These are phyloP conservation scores for Ophiocordyceps unilateralis DNA, from an alignment of 2,329 filamentous ascomycete genomes.

Conservation along the genomic window DNA sequence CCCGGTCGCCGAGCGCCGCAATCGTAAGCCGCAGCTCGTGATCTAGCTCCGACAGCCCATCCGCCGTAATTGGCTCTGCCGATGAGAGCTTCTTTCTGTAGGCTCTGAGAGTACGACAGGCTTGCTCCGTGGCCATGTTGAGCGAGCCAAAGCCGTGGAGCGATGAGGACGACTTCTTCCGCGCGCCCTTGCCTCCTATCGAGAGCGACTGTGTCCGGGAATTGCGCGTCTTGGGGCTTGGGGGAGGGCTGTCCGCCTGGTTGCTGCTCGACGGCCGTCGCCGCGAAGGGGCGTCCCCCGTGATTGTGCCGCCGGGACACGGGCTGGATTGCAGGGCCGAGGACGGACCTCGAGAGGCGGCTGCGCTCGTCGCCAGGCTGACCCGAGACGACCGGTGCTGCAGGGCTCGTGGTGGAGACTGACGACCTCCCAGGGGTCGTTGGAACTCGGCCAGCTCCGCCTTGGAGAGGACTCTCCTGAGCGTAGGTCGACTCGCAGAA, in stretches of 20 bases:
- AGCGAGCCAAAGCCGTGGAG: constrained; percentile 36
- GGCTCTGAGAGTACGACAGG: constrained; percentile 41
- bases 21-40: constrained; percentile 46
- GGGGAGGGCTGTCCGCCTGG: constrained; percentile 28
- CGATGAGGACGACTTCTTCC: constrained; percentile 29
- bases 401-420: constrained; percentile 37
- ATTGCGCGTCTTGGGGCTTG: constrained; percentile 29
- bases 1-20: constrained; percentile 40
- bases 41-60: constrained; percentile 43
- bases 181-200: constrained; percentile 23
- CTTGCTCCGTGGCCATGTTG: constrained; percentile 46
- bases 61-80: constrained; percentile 36
- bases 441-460: constrained; percentile 73
- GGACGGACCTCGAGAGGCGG: constrained; percentile 21
- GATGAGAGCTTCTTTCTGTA: constrained; percentile 47
- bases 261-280: constrained; percentile 27
- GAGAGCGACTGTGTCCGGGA: constrained; percentile 37
- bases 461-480: constrained; percentile 74
- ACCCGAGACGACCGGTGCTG: constrained; percentile 37
- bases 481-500: constrained; percentile 47
- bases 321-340: constrained; percentile 23
- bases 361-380: constrained; percentile 19
- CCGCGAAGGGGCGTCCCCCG: constrained; percentile 30
- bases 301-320: constrained; percentile 15
- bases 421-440: constrained; percentile 30